Evolutionary conservation across 1,284 basidiomycete species (phyloP).

Genomic region (Papiliotrema nemorosa): DNA sequence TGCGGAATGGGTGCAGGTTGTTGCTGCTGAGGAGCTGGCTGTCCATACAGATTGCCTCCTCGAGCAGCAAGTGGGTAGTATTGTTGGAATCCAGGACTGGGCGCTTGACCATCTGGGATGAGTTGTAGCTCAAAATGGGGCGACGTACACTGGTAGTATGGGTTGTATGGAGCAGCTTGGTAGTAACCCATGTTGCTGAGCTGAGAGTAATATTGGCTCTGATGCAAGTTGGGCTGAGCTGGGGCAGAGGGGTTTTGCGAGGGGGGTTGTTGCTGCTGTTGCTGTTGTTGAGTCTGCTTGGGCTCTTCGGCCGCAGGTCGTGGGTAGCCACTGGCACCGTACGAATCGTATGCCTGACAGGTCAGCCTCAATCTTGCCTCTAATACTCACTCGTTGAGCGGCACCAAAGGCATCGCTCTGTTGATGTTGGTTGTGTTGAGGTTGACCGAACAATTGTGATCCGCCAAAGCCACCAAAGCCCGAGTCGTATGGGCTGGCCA

Average conservation of each 20-base stretch:
- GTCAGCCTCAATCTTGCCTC: not conserved
- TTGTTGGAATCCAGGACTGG: conserved; percentile 46
- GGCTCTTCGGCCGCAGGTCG: conserved; percentile 43
- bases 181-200: conserved; percentile 48
- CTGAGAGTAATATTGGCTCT: conserved; percentile 45
- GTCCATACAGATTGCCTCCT: conserved; percentile 37
- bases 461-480: conserved; percentile 12
- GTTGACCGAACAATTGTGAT: conserved; percentile 15
- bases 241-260: conserved; percentile 38
- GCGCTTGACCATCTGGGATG: conserved; percentile 43
- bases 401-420: conserved; percentile 21
- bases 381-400: conserved; percentile 21
- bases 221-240: conserved; percentile 38
- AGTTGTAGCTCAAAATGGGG: conserved; percentile 1
- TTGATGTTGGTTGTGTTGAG: conserved; percentile 23
- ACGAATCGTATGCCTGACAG: conserved; percentile 44
- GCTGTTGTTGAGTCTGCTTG: conserved; percentile 33
- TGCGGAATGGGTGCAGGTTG: conserved; percentile 39
- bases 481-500: conserved; percentile 15
- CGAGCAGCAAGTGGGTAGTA: conserved; percentile 47
- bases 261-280: no score
- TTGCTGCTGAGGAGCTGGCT: conserved; percentile 40
- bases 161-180: conserved; percentile 49
- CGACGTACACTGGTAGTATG: conserved; percentile 50
- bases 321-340: conserved; percentile 44